Evolutionary conservation across 1,284 basidiomycete genomes (phyloP), one percentile per base, ranked within the genome.

Genomic region (Puccinia hordei): DNA sequence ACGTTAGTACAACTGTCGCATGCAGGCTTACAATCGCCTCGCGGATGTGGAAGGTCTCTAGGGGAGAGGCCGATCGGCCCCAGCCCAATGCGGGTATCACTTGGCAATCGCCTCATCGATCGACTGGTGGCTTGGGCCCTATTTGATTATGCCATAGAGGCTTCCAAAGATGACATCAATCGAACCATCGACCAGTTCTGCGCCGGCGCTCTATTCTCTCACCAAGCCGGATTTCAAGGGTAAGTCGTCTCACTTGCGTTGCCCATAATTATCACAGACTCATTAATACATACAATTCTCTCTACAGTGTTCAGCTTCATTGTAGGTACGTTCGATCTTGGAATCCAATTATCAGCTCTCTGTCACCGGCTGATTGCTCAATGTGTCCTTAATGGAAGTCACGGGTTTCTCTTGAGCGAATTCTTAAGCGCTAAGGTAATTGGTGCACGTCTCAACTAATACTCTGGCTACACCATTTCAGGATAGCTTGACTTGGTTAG

Each of bases 171-270:
- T 1, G 73, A 75, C 41, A 75, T 75, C 35, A 22, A 44, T n/a
- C 17, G 10, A 22, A 59, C 57, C 9, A 46, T 75, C 15, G 30
- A 59, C 1, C 55, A 75, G 17, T 75, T 75, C 41, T 15, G 22
- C 12, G 35, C 49, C 5, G 73, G 3, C 30, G 73, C 73, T 17
- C 35, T 75, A 6, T 59, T 75, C 27, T 55, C n/a, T n/a, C 57
- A 75, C 63, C 73, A 57, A n/a, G 53, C 46, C 63, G 73, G 73
- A 8, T 75, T 75, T 63, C 55, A 61, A 17, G 73, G 73, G 73
- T 75, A 19, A 57, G 55, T 63, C 15, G 38, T n/a, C 24, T 51
- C 19, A 10, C 22, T 74, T 74, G 4, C 59, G 59, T 24, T 10
- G 10, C 59, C 38, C 38, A 41, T 41, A 27, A 8, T 61, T 22